phyloP scores from a whole-genome alignment of 2,329 filamentous ascomycete species.

The Botryotinia globosa region DNA sequence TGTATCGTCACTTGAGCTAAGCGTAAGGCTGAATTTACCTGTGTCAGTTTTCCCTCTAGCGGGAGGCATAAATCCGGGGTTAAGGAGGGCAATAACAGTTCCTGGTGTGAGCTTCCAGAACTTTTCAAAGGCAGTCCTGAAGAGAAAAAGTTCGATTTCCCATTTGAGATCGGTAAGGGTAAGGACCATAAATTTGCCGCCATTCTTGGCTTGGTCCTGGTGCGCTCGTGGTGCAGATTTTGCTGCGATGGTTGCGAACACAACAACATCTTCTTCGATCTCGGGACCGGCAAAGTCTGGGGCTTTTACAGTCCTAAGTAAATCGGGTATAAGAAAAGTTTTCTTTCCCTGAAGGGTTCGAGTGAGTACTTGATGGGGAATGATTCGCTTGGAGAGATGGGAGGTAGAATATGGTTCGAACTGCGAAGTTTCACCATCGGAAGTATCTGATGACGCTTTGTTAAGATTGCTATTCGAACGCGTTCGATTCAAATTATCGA shows the following conservation, averaged over 20 bases:
- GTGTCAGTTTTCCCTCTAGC: slow-evolving; percentile 71
- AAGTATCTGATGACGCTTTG: slow-evolving; percentile 33
- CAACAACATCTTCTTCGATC: slow-evolving; percentile 82
- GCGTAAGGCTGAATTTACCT: slow-evolving; percentile 78
- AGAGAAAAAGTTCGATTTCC: slow-evolving; percentile 89
- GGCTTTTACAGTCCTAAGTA: slow-evolving; percentile 76
- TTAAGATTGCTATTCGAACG: slow-evolving; percentile 31
- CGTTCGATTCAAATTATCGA: slow-evolving; percentile 12
- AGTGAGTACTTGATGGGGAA: slow-evolving; percentile 77
- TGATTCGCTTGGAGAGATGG: slow-evolving; percentile 77
- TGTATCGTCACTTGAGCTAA: slow-evolving; percentile 83
- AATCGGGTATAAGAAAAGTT: slow-evolving; percentile 72
- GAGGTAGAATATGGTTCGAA: slow-evolving; percentile 86
- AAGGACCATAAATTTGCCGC: slow-evolving; percentile 89
- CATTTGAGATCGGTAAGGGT: slow-evolving; percentile 84
- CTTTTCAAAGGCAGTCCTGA: slow-evolving; percentile 82
- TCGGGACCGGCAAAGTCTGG: slow-evolving; percentile 80
- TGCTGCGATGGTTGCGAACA: slow-evolving; percentile 81
- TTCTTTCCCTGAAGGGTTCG: slow-evolving; percentile 77
- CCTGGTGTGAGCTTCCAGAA: slow-evolving; percentile 94
- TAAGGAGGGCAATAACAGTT: slow-evolving; percentile 89
- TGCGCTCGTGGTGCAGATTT: slow-evolving; percentile 77
- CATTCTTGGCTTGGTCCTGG: slow-evolving; percentile 49
- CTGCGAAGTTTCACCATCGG: slow-evolving; percentile 53
- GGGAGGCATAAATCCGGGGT: slow-evolving; percentile 87